phyloP scores from a whole-genome alignment of 2,329 filamentous ascomycete genomes.

The Penicillium sp. region DNA sequence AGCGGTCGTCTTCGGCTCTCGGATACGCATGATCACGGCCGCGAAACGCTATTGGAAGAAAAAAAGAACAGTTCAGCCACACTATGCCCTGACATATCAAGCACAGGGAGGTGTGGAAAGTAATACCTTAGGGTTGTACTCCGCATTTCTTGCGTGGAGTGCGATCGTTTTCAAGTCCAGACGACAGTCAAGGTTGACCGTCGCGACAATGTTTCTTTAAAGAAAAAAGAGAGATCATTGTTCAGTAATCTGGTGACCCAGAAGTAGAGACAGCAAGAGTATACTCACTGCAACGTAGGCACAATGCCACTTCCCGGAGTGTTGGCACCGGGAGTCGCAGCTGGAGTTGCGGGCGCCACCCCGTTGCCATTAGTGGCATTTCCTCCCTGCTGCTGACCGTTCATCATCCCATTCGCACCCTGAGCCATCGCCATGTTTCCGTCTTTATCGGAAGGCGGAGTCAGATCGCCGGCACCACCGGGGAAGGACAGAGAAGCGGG shows the following conservation, averaged over 20 bases:
- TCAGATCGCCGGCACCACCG: conserved; percentile 70
- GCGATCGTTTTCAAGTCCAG: conserved; percentile 98
- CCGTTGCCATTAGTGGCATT: conserved; percentile 61
- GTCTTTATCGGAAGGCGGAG: conserved; percentile 65
- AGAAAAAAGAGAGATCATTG: conserved; percentile 30
- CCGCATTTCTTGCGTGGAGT: conserved; percentile 91
- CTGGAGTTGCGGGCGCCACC: conserved; percentile 63
- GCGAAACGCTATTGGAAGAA: conserved; percentile 71
- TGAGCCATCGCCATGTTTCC: conserved; percentile 43
- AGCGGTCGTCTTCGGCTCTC: conserved; percentile 95
- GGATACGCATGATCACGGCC: conserved; percentile 98
- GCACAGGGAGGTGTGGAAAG: conserved; percentile 26
- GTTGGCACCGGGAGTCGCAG: conserved; percentile 76
- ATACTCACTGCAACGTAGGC: conserved; percentile 94
- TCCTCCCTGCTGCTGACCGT: conserved; percentile 49
- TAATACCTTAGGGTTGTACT: conserved; percentile 93
- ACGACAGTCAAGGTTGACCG: conserved; percentile 94
- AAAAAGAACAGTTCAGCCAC: conserved; percentile 41
- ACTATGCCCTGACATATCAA: conserved; percentile 30
- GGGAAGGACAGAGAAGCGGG: conserved; percentile 88
- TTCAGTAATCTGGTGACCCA: conserved; percentile 44
- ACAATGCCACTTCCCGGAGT: conserved; percentile 81
- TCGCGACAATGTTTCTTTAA: conserved; percentile 93
- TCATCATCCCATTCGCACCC: conserved; percentile 43
- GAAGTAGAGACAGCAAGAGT: conserved; percentile 38